Base-by-base conservation (phyloP, 108 stramenopile species). In the Fragilariopsis cylindrus region DNA sequence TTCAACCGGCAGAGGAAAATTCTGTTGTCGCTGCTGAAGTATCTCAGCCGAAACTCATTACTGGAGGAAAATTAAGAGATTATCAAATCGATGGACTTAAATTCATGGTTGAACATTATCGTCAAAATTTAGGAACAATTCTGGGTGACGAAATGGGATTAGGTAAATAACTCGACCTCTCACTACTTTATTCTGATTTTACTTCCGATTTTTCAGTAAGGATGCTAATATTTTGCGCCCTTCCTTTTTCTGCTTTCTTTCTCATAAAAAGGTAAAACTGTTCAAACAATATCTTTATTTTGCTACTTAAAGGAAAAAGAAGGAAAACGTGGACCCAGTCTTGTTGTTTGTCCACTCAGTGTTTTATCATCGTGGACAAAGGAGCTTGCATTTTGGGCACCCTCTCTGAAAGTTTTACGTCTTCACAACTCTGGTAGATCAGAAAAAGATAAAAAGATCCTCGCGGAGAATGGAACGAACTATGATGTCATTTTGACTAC, bases 121-220 rank as follows among this genome's bases (percentile, higher is more conserved):
- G 74, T 7, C 73, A 82, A 68, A 84, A 83, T 57, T 54, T 88
- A 64, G 72, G 72, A 18, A 90, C 84, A 77, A 93, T 98, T 71
- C 83, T 98, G 8, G 98, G 89, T 9, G 98, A 98, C 79, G 97
- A 97, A 87, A 91, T 88, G 92, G 84, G 83, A 7, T 45, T 60
- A 60, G 44, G 64, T 60, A 76, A 5, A 12, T 65, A 43, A 40
- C 30, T 30, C 30, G 30, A 30, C 30, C 46, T 40, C 15, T 21
- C 55, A 63, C 13, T 62, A 9, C 43, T 47, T n/a, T 63, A 2
- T 18, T 19, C 5, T 19, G 55, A 0, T 19, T 56, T 56, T 56
- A 19, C 11, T 19, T 11, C 19, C 6, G 55, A 11, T 19, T 19
- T 56, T 56, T 7, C 0, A 0, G 1, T 56, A 19, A 1, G 18